Percentiles rank a stretch among this genome's conserved stretches.
Conservation (phyloP, 2,329 filamentous ascomycete genomes). For the Cercospora sp. region DNA sequence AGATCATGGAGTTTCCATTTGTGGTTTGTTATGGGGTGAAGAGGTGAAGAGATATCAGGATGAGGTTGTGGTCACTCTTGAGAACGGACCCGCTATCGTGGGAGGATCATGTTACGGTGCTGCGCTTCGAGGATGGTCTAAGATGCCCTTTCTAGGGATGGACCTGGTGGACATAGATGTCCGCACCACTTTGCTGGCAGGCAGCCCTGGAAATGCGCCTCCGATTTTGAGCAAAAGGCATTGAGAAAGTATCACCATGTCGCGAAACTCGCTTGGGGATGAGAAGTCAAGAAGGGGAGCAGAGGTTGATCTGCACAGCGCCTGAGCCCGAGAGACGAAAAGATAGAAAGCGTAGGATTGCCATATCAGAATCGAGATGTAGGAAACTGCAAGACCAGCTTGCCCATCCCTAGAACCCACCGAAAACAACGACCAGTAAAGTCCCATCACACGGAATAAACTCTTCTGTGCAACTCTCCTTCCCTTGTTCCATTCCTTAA, state of each 20-base stretch:
- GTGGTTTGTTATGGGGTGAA: slow-evolving; percentile 31
- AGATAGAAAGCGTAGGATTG: background rate
- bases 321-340: background rate
- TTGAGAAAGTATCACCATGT: no score
- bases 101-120: no score
- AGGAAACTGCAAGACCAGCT: background rate
- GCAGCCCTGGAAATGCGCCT: background rate
- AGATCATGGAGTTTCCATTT: slow-evolving; percentile 33
- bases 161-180: background rate
- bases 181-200: background rate
- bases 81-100: no score
- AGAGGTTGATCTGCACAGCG: background rate
- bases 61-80: background rate
- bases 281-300: background rate
- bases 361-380: no score
- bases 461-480: background rate
- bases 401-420: background rate
- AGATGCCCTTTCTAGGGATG: background rate
- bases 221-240: no score
- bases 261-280: no score
- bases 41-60: background rate
- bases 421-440: background rate
- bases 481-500: background rate
- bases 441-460: background rate
- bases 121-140: background rate